A percentile compares a stretch with the other conserved stretches of the same genome.
Conservation (phyloP, 2,329 filamentous ascomycete genomes). For the Cordyceps fumosorosea region DNA sequence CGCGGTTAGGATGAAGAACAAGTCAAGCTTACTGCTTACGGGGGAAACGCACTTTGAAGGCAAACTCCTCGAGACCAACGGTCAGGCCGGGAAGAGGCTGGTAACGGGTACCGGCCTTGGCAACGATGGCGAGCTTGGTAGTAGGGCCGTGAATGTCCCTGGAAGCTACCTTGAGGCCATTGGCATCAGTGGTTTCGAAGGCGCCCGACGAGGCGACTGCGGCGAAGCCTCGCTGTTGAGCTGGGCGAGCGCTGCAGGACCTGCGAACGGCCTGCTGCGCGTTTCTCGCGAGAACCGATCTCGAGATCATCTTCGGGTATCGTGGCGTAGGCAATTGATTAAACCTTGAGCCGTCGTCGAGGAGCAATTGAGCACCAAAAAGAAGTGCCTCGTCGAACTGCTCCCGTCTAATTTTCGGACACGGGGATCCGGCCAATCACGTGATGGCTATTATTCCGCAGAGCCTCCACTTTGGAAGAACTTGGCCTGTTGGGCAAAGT, state of each 20-base stretch:
- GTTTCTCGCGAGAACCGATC: slow-evolving; percentile 52
- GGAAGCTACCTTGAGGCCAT: slow-evolving; percentile 87
- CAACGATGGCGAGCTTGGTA: slow-evolving; percentile 82
- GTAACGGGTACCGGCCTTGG: slow-evolving; percentile 91
- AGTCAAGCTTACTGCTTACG: slow-evolving; percentile 36
- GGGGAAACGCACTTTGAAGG: slow-evolving; percentile 72
- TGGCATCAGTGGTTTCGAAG: slow-evolving; percentile 80
- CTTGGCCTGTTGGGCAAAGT: neutral
- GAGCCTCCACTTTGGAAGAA: neutral
- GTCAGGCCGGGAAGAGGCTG: slow-evolving; percentile 84
- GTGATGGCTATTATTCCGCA: slow-evolving; percentile 23
- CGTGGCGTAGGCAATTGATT: slow-evolving; percentile 50
- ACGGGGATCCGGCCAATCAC: slow-evolving; percentile 30
- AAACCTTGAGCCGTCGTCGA: slow-evolving; percentile 36
- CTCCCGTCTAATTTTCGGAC: slow-evolving; percentile 38
- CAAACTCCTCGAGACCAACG: slow-evolving; percentile 86
- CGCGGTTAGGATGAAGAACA: too few relatives aligned
- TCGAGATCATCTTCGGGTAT: slow-evolving; percentile 56
- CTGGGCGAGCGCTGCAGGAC: slow-evolving; percentile 49
- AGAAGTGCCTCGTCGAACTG: slow-evolving; percentile 38
- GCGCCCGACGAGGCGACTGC: slow-evolving; percentile 61
- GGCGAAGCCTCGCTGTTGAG: slow-evolving; percentile 49
- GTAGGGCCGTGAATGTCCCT: slow-evolving; percentile 84
- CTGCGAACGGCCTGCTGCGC: slow-evolving; percentile 52
- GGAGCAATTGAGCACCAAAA: slow-evolving; percentile 31